Evolutionary conservation across 2,329 filamentous ascomycete species (phyloP), one percentile per base, ranked within the genome.

Genomic region (Colletotrichum acutatum): DNA sequence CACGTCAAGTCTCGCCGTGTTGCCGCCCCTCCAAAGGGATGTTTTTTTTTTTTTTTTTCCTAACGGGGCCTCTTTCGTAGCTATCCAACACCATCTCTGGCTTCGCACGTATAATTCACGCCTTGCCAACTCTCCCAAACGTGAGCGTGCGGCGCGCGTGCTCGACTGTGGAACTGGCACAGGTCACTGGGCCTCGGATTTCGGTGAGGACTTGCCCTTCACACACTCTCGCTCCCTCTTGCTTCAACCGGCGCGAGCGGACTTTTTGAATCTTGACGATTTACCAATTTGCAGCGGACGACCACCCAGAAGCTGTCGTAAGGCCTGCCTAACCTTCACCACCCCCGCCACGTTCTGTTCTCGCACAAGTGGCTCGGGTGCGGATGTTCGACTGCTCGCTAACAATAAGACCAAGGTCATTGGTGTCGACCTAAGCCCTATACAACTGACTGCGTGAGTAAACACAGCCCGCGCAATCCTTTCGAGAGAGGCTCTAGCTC

Each of bases 71-170:
- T 11, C 19, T n/a, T n/a, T 12, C 9, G 22, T 9, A 54, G 81
- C 84, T 66, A 74, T 84, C 0, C 82, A 84, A 75, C 83, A 84
- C 65, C 78, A 82, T 49, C 74, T 83, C 0, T 82, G 80, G 58
- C 58, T 75, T 0, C 72, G 83, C 2, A 83, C 81, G 0, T 77
- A 81, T n/a, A 76, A 78, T 1, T 78, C 78, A 5, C 79, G 79
- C 46, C 76, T 83, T 0, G 80, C 74, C 52, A 60, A 78, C 0
- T 76, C 75, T 4, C 83, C 83, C 0, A 75, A 74, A 19, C 71
- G 78, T 9, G 57, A 72, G 1, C 59, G 69, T 5, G 54, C 74
- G 1, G 67, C 66, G 24, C 73, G 76, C 1, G 77, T 79, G 9
- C 74, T 79, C 0, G 78, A 79, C n/a, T 56, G 73, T 0, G 78